Percentiles rank a stretch among this genome's conserved stretches.
Conservation (phyloP, 2,329 filamentous ascomycete species). For the Rhexocercosporidium sp. region DNA sequence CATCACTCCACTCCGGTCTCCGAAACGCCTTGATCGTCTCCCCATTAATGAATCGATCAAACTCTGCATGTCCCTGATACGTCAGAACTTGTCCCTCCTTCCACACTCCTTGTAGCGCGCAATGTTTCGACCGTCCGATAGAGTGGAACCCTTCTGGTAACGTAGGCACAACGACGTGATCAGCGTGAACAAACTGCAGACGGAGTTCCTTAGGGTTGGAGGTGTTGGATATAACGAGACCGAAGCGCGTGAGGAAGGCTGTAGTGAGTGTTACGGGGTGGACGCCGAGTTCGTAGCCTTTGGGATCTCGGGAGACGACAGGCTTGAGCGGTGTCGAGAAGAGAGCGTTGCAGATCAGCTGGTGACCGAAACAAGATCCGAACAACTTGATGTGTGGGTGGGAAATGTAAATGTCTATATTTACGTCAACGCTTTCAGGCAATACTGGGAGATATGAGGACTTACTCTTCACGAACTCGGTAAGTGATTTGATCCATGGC, state of each 20-base stretch:
- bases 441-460: neutral
- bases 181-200: slow-evolving; percentile 48
- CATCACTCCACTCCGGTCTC: slow-evolving; percentile 30
- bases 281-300: slow-evolving; percentile 43
- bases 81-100: slow-evolving; percentile 47
- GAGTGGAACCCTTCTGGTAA: slow-evolving; percentile 26
- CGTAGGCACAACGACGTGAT: slow-evolving; percentile 36
- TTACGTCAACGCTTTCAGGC: neutral
- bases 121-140: slow-evolving; percentile 41
- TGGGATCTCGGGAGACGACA: slow-evolving; percentile 30
- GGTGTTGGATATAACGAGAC: slow-evolving; percentile 14
- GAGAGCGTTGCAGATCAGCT: slow-evolving; percentile 47
- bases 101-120: slow-evolving; percentile 47
- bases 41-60: slow-evolving; percentile 48
- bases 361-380: slow-evolving; percentile 51
- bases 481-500: slow-evolving; percentile 23
- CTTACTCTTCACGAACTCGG: slow-evolving; percentile 5
- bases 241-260: slow-evolving; percentile 32
- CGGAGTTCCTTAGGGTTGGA: slow-evolving; percentile 29
- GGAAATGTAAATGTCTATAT: slow-evolving; percentile 37
- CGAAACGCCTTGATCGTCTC: slow-evolving; percentile 47
- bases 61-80: slow-evolving; percentile 51
- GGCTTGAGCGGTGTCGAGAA: slow-evolving; percentile 32
- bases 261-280: slow-evolving; percentile 37
- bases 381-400: slow-evolving; percentile 45